Evolutionary conservation across 352 stramenopile genomes (phyloP), one percentile per base, ranked within the genome.

Genomic region (Aphanomyces euteiches): DNA sequence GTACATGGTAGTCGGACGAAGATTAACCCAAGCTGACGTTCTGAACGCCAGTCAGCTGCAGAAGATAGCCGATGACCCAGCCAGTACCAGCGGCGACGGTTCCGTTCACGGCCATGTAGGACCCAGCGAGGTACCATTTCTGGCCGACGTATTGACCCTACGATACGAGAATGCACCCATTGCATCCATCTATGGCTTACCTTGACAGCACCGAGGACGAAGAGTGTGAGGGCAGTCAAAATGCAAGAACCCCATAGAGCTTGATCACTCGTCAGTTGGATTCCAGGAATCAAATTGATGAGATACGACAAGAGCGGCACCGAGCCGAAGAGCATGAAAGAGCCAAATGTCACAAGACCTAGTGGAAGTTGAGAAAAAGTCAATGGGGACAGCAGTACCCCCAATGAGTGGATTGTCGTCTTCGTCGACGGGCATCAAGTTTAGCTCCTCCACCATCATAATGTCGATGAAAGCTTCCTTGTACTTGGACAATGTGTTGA

Each of bases 371-470:
- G 57, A 66, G 1, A 36, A n/a, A 34, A 12, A 45, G 8, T 28
- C 17, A 45, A n/a, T 66, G 57, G 13, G 19, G 57, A 66, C 2
- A 2, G 17, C 15, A 1, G n/a, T 37, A 67, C 59, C 86, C 28
- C 86, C 86, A n/a, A 68, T 89, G 37, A 90, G 69, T 58, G 89
- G 85, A 66, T 91, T 92, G 74, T 98, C 90, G 74, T 97, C 81
- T 47, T 97, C 90, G 67, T 97, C 92, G 39, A 96, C 90, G 1
- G 96, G 90, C 83, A 97, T 96, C 67, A 99, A 77, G 66, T 97
- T 90, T 57, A 99, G 87, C 78, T 99, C 96, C 71, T 98, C 91
- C 21, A 95, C 79, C 93, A 98, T 98, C 96, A 99, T 99, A 61
- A 98, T 88, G 81, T 98, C 94, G 41, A 98, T 93, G 79, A 99